These are phyloP conservation scores for Fusarium mangiferae DNA, from an alignment of 2,329 filamentous ascomycete genomes.

Conservation along the genomic window DNA sequence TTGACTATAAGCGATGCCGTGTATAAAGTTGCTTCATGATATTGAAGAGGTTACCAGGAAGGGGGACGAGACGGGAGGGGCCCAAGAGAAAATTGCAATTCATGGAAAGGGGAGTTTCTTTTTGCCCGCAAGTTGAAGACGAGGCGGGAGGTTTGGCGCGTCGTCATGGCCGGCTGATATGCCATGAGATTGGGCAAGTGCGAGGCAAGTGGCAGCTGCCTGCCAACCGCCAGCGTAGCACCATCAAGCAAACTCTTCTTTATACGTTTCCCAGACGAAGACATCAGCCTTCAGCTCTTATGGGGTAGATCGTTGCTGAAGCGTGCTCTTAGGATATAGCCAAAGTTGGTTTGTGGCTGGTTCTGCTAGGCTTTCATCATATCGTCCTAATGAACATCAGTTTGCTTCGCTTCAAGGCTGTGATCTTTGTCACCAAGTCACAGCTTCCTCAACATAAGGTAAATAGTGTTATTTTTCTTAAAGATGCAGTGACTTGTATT, in stretches of 20 bases:
- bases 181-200: conserved; percentile 34
- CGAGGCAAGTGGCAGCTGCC: conserved; percentile 31
- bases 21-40: conserved; percentile 21
- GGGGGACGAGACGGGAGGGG: background rate
- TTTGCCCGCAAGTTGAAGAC: background rate
- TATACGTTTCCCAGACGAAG: background rate
- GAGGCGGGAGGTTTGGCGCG: background rate
- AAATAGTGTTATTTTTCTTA: background rate
- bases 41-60: background rate
- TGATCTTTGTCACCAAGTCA: background rate
- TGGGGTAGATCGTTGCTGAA: background rate
- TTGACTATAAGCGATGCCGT: conserved; percentile 15
- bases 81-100: background rate
- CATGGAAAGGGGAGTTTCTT: background rate
- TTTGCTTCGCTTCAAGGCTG: background rate
- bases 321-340: background rate
- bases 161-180: background rate
- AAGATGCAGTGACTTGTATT: background rate
- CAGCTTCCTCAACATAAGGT: background rate
- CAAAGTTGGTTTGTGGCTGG: background rate
- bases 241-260: background rate
- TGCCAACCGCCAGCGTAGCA: background rate
- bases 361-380: background rate
- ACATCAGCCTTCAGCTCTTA: background rate
- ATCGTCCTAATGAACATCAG: background rate